Percentiles rank a stretch among this genome's conserved stretches.
phyloP scores from a whole-genome alignment of 2,329 filamentous ascomycete species.

The Fusarium transvaalense region DNA sequence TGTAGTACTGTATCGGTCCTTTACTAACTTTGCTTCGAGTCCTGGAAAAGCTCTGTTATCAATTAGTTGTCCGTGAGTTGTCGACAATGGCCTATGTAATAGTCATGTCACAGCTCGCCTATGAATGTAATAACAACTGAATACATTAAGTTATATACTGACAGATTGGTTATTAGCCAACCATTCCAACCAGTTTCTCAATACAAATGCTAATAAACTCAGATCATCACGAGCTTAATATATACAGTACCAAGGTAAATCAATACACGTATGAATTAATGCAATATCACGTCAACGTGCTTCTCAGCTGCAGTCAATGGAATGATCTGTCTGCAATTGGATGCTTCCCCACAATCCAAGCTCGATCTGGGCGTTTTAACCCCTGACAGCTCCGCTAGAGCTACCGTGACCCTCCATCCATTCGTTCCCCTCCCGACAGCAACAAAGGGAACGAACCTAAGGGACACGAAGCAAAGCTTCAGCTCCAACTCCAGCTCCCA shows the following conservation, averaged over 20 bases:
- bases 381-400: slow-evolving; percentile 18
- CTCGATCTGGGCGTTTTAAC: slow-evolving; percentile 11
- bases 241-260: background rate
- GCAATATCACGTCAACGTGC: slow-evolving; percentile 24
- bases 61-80: background rate
- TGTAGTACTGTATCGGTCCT: background rate
- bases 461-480: slow-evolving; percentile 14
- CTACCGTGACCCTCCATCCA: background rate
- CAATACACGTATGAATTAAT: slow-evolving; percentile 9
- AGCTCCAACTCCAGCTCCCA: slow-evolving; percentile 1
- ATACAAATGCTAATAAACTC: background rate
- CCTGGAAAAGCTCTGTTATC: background rate
- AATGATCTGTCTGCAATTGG: slow-evolving; percentile 7
- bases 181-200: background rate
- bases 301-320: slow-evolving; percentile 8
- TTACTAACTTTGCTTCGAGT: too few relatives aligned
- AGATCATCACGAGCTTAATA: background rate
- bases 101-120: background rate
- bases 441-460: slow-evolving; percentile 18
- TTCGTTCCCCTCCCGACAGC: slow-evolving; percentile 3
- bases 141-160: background rate
- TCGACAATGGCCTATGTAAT: background rate
- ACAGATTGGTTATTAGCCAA: background rate
- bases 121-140: background rate
- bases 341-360: slow-evolving; percentile 20